Evolutionary conservation across 169 alveolate genomes (phyloP).

Genomic region (Theileria equi): DNA sequence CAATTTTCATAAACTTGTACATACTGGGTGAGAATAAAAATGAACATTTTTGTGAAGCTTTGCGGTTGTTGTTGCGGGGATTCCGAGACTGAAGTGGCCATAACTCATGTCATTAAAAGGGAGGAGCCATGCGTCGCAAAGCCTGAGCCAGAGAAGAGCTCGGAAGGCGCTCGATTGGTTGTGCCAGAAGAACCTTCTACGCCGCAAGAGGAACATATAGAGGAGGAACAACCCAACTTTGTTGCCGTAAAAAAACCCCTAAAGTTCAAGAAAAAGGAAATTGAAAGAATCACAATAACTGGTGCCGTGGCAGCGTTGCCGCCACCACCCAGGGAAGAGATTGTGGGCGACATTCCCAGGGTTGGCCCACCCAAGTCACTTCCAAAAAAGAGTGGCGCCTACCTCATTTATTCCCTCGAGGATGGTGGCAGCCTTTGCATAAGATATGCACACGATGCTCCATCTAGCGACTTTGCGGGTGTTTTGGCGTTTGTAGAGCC

Average conservation of each 20-base stretch:
- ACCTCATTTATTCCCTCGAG: slow-evolving; percentile 42
- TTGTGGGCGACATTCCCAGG: slow-evolving; percentile 38
- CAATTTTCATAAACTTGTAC: too few relatives aligned
- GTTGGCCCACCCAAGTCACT: slow-evolving; percentile 18
- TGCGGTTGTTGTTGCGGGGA: too few relatives aligned
- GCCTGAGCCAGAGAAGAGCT: too few relatives aligned
- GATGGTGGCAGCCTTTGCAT: slow-evolving; percentile 39
- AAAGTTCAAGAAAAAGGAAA: slow-evolving; percentile 19
- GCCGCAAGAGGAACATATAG: slow-evolving; percentile 11
- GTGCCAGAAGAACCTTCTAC: not conserved
- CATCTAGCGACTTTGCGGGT: slow-evolving; percentile 18
- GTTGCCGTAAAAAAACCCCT: slow-evolving; percentile 17
- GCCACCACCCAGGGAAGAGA: slow-evolving; percentile 46
- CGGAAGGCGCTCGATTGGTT: not conserved
- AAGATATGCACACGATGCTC: slow-evolving; percentile 15
- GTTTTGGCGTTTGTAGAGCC: slow-evolving; percentile 60
- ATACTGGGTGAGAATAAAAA: too few relatives aligned
- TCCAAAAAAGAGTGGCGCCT: slow-evolving; percentile 41
- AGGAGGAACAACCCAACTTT: slow-evolving; percentile 10
- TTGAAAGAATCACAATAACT: slow-evolving; percentile 13
- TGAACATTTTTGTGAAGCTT: too few relatives aligned
- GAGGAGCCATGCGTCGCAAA: too few relatives aligned
- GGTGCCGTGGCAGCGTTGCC: slow-evolving; percentile 69
- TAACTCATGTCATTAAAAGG: too few relatives aligned
- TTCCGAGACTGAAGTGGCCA: too few relatives aligned